Percentiles rank a stretch among this genome's conserved stretches.
These are phyloP conservation scores for Didymella pinodella DNA, from an alignment of 2,329 filamentous ascomycete genomes.

Conservation along the genomic window DNA sequence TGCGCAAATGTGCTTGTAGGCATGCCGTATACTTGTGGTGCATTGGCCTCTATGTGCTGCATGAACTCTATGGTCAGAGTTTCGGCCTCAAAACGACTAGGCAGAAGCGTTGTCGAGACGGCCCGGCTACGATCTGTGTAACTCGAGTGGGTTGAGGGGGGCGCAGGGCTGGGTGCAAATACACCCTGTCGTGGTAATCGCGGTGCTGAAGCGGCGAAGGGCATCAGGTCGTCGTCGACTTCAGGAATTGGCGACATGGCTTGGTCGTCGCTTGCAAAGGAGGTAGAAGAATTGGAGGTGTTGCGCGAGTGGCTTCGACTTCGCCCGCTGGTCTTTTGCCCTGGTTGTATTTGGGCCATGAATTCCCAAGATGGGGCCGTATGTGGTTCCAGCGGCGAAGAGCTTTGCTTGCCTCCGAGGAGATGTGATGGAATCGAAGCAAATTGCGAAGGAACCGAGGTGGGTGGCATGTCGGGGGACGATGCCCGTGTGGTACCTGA, in stretches of 20 bases:
- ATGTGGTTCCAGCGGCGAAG: conserved; percentile 40
- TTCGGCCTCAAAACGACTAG: conserved; percentile 49
- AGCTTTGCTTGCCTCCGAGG: conserved; percentile 29
- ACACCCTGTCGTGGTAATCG: conserved; percentile 43
- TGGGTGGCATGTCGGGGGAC: conserved; percentile 45
- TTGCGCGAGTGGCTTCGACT: conserved; percentile 39
- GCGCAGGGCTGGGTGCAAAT: conserved; percentile 42
- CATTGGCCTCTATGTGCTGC: conserved; percentile 36
- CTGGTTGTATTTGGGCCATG: conserved; percentile 35
- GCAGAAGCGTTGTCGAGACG: conserved; percentile 40
- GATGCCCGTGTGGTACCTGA: conserved; percentile 49
- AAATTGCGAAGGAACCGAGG: conserved; percentile 36
- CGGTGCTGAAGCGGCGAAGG: conserved; percentile 35
- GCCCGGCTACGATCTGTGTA: conserved; percentile 46
- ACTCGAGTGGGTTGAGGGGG: conserved; percentile 38
- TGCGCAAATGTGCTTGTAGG: conserved; percentile 35
- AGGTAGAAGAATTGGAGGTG: conserved; percentile 46
- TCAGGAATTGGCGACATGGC: conserved; percentile 40
- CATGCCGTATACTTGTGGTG: conserved; percentile 40
- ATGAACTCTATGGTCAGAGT: conserved; percentile 47
- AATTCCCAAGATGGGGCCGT: conserved; percentile 48
- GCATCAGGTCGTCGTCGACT: conserved; percentile 41
- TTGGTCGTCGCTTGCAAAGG: conserved; percentile 41
- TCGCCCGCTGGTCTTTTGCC: conserved; percentile 26
- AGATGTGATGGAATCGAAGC: conserved; percentile 30